Percentiles rank a stretch among this genome's conserved stretches.
These are phyloP conservation scores for Trichosporon coremiiforme DNA, from an alignment of 1,284 basidiomycete genomes.

Conservation along the genomic window DNA sequence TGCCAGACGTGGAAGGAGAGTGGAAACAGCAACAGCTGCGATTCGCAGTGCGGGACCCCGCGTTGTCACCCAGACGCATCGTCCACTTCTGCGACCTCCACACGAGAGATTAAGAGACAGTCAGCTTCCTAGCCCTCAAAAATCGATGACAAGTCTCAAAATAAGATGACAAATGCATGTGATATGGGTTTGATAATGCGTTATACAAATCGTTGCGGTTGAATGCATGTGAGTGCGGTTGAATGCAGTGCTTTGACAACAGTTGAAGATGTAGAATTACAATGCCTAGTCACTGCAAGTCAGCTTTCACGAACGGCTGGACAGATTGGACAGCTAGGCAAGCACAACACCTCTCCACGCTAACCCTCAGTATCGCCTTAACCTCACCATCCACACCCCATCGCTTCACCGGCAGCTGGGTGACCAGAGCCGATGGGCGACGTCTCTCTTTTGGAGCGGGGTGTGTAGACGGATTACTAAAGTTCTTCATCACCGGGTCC, in stretches of 20 bases:
- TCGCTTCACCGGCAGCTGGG: neutral
- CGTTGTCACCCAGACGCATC: neutral
- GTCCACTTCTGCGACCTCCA: neutral
- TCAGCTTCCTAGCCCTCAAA: too few relatives aligned
- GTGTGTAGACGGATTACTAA: conserved; percentile 48
- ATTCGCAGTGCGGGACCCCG: neutral
- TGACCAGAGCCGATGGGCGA: conserved; percentile 12
- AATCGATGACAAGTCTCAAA: neutral
- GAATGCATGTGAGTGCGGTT: conserved; percentile 3
- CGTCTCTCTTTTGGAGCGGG: conserved; percentile 25
- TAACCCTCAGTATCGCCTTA: conserved; percentile 49
- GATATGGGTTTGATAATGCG: neutral
- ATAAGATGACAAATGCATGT: conserved; percentile 5
- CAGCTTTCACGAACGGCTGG: neutral
- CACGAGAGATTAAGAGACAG: neutral
- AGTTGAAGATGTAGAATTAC: conserved; percentile 11
- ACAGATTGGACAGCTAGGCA: too few relatives aligned
- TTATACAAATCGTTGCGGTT: neutral
- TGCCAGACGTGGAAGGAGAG: neutral
- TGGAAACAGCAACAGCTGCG: neutral
- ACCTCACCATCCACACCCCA: conserved; percentile 38
- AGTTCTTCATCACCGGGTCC: conserved; percentile 39
- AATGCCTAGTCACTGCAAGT: neutral
- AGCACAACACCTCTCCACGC: neutral
- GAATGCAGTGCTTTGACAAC: conserved; percentile 14